Conservation (phyloP, 495 filamentous ascomycete genomes). For the Annulohypoxylon nitens region DNA sequence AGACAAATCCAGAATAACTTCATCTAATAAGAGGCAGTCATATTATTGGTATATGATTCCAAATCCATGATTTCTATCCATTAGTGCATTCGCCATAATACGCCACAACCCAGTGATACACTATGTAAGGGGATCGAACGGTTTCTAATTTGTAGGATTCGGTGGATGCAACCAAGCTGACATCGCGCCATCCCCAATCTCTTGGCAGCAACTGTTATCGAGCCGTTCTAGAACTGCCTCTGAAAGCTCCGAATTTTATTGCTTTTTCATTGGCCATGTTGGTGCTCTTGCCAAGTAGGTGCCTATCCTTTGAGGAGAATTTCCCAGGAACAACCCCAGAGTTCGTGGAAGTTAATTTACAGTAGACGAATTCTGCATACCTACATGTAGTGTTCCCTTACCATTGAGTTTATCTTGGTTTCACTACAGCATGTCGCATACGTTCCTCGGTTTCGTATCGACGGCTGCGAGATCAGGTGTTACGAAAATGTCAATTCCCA, state of each 20-base stretch:
- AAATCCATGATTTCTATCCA: background rate
- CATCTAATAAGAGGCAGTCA: background rate
- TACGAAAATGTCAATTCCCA: background rate
- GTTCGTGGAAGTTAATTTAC: background rate
- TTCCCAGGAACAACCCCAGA: background rate
- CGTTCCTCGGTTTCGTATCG: background rate
- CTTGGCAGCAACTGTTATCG: background rate
- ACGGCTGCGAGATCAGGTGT: background rate
- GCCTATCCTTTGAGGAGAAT: background rate
- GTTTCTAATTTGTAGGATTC: conserved; percentile 3
- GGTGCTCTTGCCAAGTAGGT: background rate
- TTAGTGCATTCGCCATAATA: background rate
- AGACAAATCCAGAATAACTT: background rate
- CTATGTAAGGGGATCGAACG: background rate
- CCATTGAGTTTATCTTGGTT: background rate
- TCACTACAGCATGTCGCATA: background rate
- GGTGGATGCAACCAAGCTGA: conserved; percentile 3
- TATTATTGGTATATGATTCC: background rate
- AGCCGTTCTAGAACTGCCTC: background rate
- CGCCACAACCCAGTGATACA: background rate
- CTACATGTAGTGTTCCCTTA: background rate
- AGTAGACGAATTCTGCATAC: background rate
- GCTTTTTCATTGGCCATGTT: background rate
- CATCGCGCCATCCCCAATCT: background rate
- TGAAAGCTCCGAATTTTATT: background rate